These are phyloP conservation scores for Pseudogymnoascus sp. DNA, from an alignment of 2,329 filamentous ascomycete species.

Conservation along the genomic window DNA sequence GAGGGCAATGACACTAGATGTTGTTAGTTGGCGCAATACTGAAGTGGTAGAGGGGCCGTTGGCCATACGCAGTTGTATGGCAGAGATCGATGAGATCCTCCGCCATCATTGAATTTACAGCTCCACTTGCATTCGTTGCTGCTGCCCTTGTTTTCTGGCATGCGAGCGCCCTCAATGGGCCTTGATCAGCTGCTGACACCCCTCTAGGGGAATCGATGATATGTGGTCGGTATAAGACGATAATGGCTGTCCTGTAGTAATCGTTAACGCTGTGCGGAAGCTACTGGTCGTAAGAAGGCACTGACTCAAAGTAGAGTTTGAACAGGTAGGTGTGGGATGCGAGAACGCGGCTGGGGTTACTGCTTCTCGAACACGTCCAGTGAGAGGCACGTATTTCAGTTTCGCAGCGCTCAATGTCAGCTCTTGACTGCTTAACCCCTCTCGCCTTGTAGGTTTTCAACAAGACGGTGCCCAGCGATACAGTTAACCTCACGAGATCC, in stretches of 20 bases:
- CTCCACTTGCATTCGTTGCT: neutral
- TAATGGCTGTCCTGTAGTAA: slow-evolving; percentile 13
- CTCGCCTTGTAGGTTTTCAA: slow-evolving; percentile 14
- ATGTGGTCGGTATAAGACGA: slow-evolving; percentile 16
- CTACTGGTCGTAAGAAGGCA: neutral
- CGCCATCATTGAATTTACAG: neutral
- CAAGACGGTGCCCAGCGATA: slow-evolving; percentile 13
- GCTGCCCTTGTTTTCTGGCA: neutral
- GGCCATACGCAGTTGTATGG: neutral
- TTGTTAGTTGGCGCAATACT: neutral
- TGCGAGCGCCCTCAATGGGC: neutral
- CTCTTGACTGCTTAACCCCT: slow-evolving; percentile 12
- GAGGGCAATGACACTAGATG: slow-evolving; percentile 21
- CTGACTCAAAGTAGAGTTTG: slow-evolving; percentile 16
- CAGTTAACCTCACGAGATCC: slow-evolving; percentile 12
- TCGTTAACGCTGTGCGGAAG: neutral
- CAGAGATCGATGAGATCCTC: neutral
- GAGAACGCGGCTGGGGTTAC: slow-evolving; percentile 12
- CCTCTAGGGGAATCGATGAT: slow-evolving; percentile 9
- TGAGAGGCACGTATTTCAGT: slow-evolving; percentile 12
- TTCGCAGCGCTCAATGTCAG: slow-evolving; percentile 13
- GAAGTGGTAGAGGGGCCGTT: neutral
- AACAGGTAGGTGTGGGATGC: slow-evolving; percentile 14
- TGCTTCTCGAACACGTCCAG: slow-evolving; percentile 11
- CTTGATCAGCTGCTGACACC: neutral